phyloP scores from a whole-genome alignment of 495 filamentous ascomycete genomes.

The Thozetella sp. region DNA sequence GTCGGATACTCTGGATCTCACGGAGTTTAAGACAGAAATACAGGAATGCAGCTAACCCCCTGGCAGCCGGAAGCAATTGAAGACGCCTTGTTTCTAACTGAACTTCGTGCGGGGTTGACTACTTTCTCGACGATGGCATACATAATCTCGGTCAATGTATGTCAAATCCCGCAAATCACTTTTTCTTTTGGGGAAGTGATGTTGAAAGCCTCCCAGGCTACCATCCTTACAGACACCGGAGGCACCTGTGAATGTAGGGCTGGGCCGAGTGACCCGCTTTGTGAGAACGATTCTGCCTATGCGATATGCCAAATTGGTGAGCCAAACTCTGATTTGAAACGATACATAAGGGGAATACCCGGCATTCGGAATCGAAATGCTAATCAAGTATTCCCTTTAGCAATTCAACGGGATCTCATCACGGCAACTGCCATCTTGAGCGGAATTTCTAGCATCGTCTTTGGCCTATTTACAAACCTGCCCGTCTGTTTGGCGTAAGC shows the following conservation, averaged over 20 bases:
- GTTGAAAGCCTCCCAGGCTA: no score
- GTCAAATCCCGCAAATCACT: slow-evolving; percentile 16
- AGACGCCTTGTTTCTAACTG: slow-evolving; percentile 69
- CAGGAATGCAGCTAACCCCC: neutral
- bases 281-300: slow-evolving; percentile 59
- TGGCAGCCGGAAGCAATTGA: slow-evolving; percentile 57
- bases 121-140: slow-evolving; percentile 89
- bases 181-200: slow-evolving; percentile 20
- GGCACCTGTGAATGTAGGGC: slow-evolving; percentile 72
- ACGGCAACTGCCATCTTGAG: slow-evolving; percentile 78
- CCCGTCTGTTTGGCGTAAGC: slow-evolving; percentile 61
- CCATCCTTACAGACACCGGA: slow-evolving; percentile 60
- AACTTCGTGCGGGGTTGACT: slow-evolving; percentile 78
- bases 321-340: no score
- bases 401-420: slow-evolving; percentile 72
- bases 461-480: slow-evolving; percentile 55
- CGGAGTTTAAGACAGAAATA: neutral
- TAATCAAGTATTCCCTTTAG: no score
- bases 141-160: slow-evolving; percentile 66
- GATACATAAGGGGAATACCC: no score
- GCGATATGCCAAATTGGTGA: slow-evolving; percentile 20
- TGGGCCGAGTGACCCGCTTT: slow-evolving; percentile 18
- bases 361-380: neutral
- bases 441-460: slow-evolving; percentile 50
- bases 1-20: neutral